phyloP scores from a whole-genome alignment of 1,284 basidiomycete genomes.

The Trichosporon sp. region DNA sequence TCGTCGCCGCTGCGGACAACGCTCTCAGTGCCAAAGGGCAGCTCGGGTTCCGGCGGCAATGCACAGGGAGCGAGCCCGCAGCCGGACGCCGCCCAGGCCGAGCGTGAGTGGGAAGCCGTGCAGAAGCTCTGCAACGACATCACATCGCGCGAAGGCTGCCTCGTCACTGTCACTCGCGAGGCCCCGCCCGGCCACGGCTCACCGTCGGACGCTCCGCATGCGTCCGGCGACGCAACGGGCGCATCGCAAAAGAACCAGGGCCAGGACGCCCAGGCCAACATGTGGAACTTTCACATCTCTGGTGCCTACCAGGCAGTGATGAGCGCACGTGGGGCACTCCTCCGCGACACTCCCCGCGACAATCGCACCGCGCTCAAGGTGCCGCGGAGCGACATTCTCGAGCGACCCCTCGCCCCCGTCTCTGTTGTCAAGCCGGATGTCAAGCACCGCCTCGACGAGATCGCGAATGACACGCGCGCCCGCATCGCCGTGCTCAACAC shows the following conservation, averaged over 20 bases:
- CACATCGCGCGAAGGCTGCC: slow-evolving; percentile 71
- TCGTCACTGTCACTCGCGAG: slow-evolving; percentile 69
- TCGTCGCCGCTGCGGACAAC: slow-evolving; percentile 15
- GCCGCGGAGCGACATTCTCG: slow-evolving; percentile 84
- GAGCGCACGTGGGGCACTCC: slow-evolving; percentile 76
- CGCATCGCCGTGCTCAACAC: slow-evolving; percentile 69
- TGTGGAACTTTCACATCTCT: slow-evolving; percentile 83
- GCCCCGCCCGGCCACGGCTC: background rate
- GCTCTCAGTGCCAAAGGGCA: slow-evolving; percentile 21
- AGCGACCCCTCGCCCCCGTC: slow-evolving; percentile 61
- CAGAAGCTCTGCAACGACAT: slow-evolving; percentile 75
- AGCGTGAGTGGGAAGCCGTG: slow-evolving; percentile 58
- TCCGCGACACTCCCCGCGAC: slow-evolving; percentile 83
- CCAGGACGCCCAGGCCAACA: slow-evolving; percentile 7
- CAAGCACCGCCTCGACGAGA: slow-evolving; percentile 79
- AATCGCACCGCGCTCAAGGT: slow-evolving; percentile 82
- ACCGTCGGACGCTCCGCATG: background rate
- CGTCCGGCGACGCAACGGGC: background rate
- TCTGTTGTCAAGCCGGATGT: slow-evolving; percentile 83
- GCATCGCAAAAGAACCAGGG: background rate
- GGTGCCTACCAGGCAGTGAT: slow-evolving; percentile 91
- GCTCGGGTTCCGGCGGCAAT: slow-evolving; percentile 28
- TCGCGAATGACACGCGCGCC: slow-evolving; percentile 78
- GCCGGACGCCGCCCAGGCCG: slow-evolving; percentile 24
- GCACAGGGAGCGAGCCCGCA: slow-evolving; percentile 17